A percentile compares a stretch with the other conserved stretches of the same genome.
Evolutionary conservation across 805 yeast species (phyloP).

Genomic region (Ogataea populi-albae): DNA sequence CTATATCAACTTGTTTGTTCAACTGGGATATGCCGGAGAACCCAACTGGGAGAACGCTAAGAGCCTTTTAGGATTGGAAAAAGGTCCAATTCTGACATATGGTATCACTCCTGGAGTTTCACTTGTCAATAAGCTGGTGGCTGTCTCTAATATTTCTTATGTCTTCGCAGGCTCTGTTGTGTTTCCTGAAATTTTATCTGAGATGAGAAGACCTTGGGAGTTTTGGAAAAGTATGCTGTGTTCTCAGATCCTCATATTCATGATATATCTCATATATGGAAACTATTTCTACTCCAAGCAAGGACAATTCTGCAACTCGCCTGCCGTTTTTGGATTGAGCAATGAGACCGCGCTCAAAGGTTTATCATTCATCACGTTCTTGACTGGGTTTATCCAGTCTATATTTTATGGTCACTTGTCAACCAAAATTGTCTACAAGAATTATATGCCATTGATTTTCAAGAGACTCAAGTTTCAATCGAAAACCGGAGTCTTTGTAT

Average conservation of each 20-base stretch:
- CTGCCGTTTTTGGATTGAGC: conserved; percentile 44
- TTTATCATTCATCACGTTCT: conserved; percentile 38
- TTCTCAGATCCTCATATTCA: conserved; percentile 41
- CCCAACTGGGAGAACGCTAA: conserved; percentile 23
- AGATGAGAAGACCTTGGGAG: conserved; percentile 46
- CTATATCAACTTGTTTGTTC: conserved; percentile 18
- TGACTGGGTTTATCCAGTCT: conserved; percentile 42
- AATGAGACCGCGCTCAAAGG: conserved; percentile 29
- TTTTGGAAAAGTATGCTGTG: conserved; percentile 46
- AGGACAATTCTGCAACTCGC: conserved; percentile 43
- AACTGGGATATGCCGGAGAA: conserved; percentile 16
- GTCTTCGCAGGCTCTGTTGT: conserved; percentile 53
- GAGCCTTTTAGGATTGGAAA: conserved; percentile 16
- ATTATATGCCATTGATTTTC: conserved; percentile 34
- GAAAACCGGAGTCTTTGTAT: conserved; percentile 27
- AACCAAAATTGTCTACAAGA: conserved; percentile 42
- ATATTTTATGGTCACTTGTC: conserved; percentile 47
- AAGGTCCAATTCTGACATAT: conserved; percentile 20
- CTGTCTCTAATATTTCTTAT: conserved; percentile 44
- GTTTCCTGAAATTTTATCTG: conserved; percentile 47
- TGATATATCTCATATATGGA: conserved; percentile 41
- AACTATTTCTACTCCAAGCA: conserved; percentile 41
- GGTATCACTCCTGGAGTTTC: conserved; percentile 15
- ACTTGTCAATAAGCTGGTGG: conserved; percentile 33
- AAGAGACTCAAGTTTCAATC: conserved; percentile 33